phyloP scores from a whole-genome alignment of 2,329 filamentous ascomycete species.

The Fusarium mundagurra region DNA sequence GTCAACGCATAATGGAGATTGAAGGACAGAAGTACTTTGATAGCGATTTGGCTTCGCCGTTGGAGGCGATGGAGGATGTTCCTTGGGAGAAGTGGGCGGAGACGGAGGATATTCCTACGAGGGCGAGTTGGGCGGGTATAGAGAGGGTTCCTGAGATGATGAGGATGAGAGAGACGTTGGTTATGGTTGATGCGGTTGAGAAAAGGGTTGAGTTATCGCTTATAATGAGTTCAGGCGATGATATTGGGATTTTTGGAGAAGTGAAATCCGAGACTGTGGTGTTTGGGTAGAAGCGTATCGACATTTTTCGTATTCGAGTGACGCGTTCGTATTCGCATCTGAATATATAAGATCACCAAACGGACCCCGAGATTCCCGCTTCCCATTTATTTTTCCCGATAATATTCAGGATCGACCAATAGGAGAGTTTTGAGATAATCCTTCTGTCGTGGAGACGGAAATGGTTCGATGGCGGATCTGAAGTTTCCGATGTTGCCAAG shows the following conservation, averaged over 20 bases:
- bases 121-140: constrained; percentile 37
- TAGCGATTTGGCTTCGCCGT: constrained; percentile 6
- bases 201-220: constrained; percentile 32
- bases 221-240: constrained; percentile 36
- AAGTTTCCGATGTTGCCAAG: constrained; percentile 28
- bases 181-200: constrained; percentile 34
- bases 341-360: not conserved
- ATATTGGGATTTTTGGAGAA: constrained; percentile 17
- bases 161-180: constrained; percentile 39
- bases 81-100: constrained; percentile 40
- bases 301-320: constrained; percentile 14
- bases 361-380: constrained; percentile 17
- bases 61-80: constrained; percentile 4
- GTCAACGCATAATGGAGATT: constrained; percentile 29
- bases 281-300: constrained; percentile 1
- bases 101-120: not conserved
- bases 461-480: constrained; percentile 37
- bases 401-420: constrained; percentile 5
- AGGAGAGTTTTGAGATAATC: not conserved
- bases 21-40: constrained; percentile 35
- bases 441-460: not conserved
- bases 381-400: not conserved
- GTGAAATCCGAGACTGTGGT: constrained; percentile 21
- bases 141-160: constrained; percentile 29
- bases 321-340: constrained; percentile 29